Evolutionary conservation across 768 basidiomycete species (phyloP).

Genomic region (Suillus cothurnatus): DNA sequence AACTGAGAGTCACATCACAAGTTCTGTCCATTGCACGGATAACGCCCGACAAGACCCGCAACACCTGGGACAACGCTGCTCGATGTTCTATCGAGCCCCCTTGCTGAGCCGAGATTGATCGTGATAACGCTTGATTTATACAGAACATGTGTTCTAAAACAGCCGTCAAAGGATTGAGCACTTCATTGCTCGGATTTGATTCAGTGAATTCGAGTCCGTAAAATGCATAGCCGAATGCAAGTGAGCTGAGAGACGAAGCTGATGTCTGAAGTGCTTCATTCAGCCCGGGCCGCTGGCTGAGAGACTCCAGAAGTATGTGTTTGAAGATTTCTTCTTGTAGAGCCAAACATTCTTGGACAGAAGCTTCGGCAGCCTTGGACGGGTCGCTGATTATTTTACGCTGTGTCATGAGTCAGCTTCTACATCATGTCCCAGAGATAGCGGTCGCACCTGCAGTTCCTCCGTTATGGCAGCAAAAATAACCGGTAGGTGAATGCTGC

Average conservation of each 20-base stretch:
- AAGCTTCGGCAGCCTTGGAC: conserved; percentile 35
- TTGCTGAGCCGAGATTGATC: conserved; percentile 34
- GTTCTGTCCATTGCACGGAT: conserved; percentile 42
- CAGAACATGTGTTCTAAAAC: conserved; percentile 56
- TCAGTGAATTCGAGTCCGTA: conserved; percentile 50
- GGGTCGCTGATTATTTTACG: conserved; percentile 39
- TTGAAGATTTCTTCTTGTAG: conserved; percentile 56
- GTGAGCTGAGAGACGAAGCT: conserved; percentile 40
- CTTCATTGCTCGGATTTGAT: conserved; percentile 26
- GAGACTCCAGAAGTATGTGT: conserved; percentile 50
- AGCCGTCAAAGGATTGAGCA: conserved; percentile 53
- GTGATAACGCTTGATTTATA: conserved; percentile 49
- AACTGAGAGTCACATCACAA: conserved; percentile 31
- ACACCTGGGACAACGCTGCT: conserved; percentile 52
- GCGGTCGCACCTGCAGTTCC: conserved; percentile 54
- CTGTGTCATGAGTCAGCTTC: conserved; percentile 26
- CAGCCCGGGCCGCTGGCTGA: conserved; percentile 53
- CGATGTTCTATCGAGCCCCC: conserved; percentile 39
- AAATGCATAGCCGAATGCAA: conserved; percentile 61
- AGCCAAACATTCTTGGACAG: conserved; percentile 45
- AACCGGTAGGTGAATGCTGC: conserved; percentile 77
- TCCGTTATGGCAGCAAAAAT: conserved; percentile 73
- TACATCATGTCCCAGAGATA: not conserved
- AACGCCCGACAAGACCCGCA: conserved; percentile 55
- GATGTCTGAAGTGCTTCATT: conserved; percentile 37